phyloP scores from a whole-genome alignment of 805 yeast genomes.

The Hanseniaspora thailandica region DNA sequence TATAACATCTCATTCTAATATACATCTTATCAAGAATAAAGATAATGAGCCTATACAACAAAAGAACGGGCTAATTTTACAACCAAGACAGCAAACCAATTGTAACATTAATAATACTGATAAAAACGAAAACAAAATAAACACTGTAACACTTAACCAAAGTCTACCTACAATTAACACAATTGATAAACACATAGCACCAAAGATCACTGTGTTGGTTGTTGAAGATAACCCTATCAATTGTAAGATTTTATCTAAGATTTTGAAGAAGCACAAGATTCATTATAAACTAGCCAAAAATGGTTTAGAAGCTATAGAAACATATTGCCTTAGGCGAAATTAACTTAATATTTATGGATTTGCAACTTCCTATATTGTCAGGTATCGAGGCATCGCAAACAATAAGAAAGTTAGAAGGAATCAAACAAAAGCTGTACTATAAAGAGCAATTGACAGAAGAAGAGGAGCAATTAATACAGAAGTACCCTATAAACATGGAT shows the following conservation, averaged over 20 bases:
- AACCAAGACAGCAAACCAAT: neutral
- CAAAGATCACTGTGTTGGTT: constrained; percentile 78
- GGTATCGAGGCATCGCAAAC: constrained; percentile 93
- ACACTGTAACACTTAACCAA: neutral
- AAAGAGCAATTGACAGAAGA: constrained; percentile 43
- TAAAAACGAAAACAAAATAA: no score
- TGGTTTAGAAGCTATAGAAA: constrained; percentile 89
- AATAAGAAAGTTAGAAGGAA: constrained; percentile 69
- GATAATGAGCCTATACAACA: neutral
- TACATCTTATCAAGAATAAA: neutral
- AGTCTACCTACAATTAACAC: constrained; percentile 1
- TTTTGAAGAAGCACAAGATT: constrained; percentile 72
- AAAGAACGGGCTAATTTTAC: constrained; percentile 2
- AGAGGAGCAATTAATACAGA: constrained; percentile 21
- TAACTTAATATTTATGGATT: constrained; percentile 91
- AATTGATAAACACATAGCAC: constrained; percentile 36
- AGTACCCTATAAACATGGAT: constrained; percentile 20
- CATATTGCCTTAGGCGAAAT: constrained; percentile 89
- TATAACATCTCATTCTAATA: neutral
- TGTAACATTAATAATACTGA: neutral
- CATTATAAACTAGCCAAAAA: constrained; percentile 78
- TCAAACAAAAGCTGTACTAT: constrained; percentile 20
- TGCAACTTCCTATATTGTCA: constrained; percentile 89
- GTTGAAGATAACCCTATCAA: constrained; percentile 95
- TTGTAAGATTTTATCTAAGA: constrained; percentile 81